Conservation (phyloP, 805 yeast genomes). For the Barnettozyma pratensis region DNA sequence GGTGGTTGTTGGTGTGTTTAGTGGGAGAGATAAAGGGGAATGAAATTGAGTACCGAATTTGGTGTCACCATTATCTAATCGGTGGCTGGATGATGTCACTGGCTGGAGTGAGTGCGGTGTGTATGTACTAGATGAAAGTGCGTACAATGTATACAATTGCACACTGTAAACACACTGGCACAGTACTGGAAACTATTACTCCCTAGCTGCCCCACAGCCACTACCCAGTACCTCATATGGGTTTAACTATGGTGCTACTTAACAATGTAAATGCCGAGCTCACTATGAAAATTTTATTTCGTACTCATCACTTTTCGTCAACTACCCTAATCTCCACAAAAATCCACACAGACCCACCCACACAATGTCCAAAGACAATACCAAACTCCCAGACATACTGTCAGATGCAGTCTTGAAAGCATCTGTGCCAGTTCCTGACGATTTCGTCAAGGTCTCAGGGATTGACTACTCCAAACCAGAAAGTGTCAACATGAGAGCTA, state of each 20-base stretch:
- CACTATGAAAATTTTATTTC: neutral
- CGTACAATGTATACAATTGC: no score
- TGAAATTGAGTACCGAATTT: neutral
- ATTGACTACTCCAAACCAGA: conserved; percentile 81
- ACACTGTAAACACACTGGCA: no score
- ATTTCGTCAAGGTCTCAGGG: conserved; percentile 76
- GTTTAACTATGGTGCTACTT: neutral
- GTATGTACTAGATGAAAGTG: no score
- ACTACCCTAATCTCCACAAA: neutral
- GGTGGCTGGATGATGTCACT: no score
- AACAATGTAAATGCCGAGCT: neutral
- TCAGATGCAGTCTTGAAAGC: conserved; percentile 85
- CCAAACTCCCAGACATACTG: conserved; percentile 61
- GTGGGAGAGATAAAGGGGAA: neutral
- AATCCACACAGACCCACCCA: no score
- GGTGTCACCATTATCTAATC: no score
- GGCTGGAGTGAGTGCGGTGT: no score
- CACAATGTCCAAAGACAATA: conserved; percentile 33
- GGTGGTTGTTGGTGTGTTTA: neutral
- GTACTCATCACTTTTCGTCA: conserved; percentile 1
- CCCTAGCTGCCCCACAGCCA: no score
- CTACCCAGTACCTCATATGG: no score
- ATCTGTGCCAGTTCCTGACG: conserved; percentile 81
- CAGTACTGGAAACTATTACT: no score
- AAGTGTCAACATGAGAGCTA: conserved; percentile 74